Conservation (phyloP, 1,139 yeast genomes). For the Yamadazyma conglobata region DNA sequence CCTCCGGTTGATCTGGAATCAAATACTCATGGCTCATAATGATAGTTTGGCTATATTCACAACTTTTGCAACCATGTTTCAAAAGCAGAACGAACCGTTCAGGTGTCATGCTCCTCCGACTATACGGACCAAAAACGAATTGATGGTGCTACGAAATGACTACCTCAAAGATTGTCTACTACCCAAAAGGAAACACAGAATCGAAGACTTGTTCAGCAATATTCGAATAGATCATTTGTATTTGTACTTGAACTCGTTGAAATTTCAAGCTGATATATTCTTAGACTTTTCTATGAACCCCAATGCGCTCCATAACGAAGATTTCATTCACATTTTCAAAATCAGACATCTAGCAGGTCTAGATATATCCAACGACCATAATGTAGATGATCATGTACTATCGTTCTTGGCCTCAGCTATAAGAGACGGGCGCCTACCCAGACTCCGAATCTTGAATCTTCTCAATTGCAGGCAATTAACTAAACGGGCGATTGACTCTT, state of each 20-base stretch:
- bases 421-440: conserved; percentile 21
- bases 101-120: conserved; percentile 21
- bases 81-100: conserved; percentile 16
- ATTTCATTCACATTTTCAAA: conserved; percentile 27
- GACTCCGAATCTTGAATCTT: conserved; percentile 24
- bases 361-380: conserved; percentile 26
- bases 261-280: conserved; percentile 5
- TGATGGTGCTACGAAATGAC: conserved; percentile 8
- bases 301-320: conserved; percentile 18
- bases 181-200: conserved; percentile 19
- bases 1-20: conserved; percentile 33
- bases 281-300: conserved; percentile 13
- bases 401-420: conserved; percentile 24
- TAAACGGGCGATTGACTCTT: conserved; percentile 15
- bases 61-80: conserved; percentile 26
- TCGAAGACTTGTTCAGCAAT: conserved; percentile 36
- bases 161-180: conserved; percentile 10
- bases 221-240: conserved; percentile 21
- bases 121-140: conserved; percentile 1
- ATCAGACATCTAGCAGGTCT: conserved; percentile 29
- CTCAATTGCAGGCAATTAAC: conserved; percentile 25
- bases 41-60: conserved; percentile 31
- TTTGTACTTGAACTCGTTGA: conserved; percentile 15
- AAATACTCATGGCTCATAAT: conserved; percentile 21
- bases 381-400: conserved; percentile 31